Conservation (phyloP, 208 protist genomes). For the Trypanosoma cruzi region DNA sequence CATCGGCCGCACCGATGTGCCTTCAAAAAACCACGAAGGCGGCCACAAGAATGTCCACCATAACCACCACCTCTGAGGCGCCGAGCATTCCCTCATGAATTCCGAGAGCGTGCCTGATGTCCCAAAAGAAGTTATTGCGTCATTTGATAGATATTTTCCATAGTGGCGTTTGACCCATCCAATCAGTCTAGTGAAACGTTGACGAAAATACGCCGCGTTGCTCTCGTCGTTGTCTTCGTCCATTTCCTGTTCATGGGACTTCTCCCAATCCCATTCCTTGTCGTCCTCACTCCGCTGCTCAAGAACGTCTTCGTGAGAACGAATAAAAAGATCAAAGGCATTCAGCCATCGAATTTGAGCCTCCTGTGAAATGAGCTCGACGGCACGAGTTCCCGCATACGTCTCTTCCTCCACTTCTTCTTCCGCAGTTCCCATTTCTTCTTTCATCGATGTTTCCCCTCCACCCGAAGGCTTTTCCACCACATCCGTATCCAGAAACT, state of each 20-base stretch:
- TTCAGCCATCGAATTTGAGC: constrained; percentile 22
- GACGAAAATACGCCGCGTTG: constrained; percentile 33
- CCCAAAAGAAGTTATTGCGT: not conserved
- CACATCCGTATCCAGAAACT: not conserved
- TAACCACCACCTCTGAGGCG: not conserved
- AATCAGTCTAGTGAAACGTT: constrained; percentile 37
- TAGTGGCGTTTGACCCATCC: constrained; percentile 38
- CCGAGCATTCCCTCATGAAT: constrained; percentile 9
- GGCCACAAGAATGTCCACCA: constrained; percentile 28
- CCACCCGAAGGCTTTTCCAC: not conserved
- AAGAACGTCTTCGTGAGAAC: not conserved
- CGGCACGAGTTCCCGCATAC: not conserved
- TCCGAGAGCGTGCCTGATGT: constrained; percentile 10
- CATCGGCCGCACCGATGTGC: not conserved
- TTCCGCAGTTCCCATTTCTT: not conserved
- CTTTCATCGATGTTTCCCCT: not conserved
- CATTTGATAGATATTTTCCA: constrained; percentile 23
- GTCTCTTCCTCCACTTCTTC: not conserved
- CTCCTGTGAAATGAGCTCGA: constrained; percentile 11
- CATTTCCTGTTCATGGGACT: not conserved
- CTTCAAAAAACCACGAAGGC: constrained; percentile 16
- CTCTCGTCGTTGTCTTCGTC: not conserved
- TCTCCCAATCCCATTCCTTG: not conserved
- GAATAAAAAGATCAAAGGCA: constrained; percentile 28
- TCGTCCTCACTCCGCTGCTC: not conserved